Conservation (phyloP, 306 rosid genomes). For the Begonia peltatifolia region DNA sequence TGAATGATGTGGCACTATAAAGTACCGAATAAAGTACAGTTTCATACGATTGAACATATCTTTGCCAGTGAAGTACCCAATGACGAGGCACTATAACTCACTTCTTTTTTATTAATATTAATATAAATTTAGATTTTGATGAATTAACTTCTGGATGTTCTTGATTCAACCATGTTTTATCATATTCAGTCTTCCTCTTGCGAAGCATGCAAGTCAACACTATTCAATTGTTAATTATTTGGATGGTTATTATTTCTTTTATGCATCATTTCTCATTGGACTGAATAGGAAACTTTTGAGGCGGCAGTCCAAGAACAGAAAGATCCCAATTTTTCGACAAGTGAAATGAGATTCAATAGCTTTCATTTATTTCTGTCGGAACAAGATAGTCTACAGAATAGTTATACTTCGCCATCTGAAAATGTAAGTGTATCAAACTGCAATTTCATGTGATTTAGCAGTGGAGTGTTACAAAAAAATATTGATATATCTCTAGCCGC, state of each 20-base stretch:
- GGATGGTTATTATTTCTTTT: constrained; percentile 12
- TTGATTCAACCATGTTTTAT: too few species aligned
- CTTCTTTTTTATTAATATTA: too few species aligned
- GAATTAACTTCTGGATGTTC: too few species aligned
- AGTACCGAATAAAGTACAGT: too few species aligned
- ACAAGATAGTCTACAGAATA: constrained; percentile 34
- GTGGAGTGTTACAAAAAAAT: not conserved
- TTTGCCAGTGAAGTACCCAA: too few species aligned
- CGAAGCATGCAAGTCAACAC: too few species aligned
- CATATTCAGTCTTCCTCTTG: too few species aligned
- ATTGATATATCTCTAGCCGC: too few species aligned
- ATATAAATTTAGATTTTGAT: too few species aligned
- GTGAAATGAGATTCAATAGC: constrained; percentile 32
- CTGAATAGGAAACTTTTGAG: constrained; percentile 29
- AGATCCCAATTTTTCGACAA: constrained; percentile 21
- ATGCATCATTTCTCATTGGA: constrained; percentile 11
- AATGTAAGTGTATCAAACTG: constrained; percentile 35
- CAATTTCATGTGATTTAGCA: not conserved
- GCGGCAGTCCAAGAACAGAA: constrained; percentile 12
- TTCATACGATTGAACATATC: too few species aligned
- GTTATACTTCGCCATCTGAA: constrained; percentile 38
- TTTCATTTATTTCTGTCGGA: constrained; percentile 59
- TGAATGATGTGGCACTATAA: too few species aligned
- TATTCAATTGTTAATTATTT: not conserved
- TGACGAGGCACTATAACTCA: too few species aligned